Base-by-base conservation (phyloP, 1,284 basidiomycete species). In the Ceraceosorus guamensis region DNA sequence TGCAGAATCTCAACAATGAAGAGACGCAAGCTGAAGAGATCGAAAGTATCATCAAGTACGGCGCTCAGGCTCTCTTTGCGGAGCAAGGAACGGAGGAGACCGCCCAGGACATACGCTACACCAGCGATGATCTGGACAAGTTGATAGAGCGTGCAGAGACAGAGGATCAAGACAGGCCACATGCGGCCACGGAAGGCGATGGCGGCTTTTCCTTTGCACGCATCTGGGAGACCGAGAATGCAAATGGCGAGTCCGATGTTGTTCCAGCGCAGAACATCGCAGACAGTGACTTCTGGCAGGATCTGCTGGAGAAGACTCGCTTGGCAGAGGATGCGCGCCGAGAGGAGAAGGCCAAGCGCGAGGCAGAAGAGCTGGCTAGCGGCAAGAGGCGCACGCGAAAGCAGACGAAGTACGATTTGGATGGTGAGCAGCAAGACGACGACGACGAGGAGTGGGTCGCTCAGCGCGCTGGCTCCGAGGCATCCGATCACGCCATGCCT, bases 31-130 rank as follows among this genome's bases (percentile, higher is more conserved):
- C 67, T 0, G 65, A 68, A 7, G 65, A 69, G 50, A 64, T 77
- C 50, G 71, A 76, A 52, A 61, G 62, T 4, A 76, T 74, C 44
- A 70, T 78, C 49, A 62, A 75, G 58, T 76, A 70, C 48, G 77
- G 77, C 16, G 75, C 76, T 0, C 62, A 71, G 49, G 75, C 70
- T 1, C 63, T 77, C 34, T 77, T 78, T 44, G 71, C 67, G 24
- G 71, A 75, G 43, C 65, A 68, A 39, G 73, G 72, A 4, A 63
- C 63, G 0, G 65, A 67, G 35, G 68, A 64, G 47, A 65, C 64
- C 18, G 68, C 68, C 35, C 60, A 61, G 8, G 74, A 74, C 11
- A 68, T 77, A 34, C 62, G 62, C 4, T 75, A 73, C 55, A 67
- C 60, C 7, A 67, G 75, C 34, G 63, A 61, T n/a, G 75, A 76